Base-by-base conservation (phyloP, 2,329 filamentous ascomycete genomes). In the Cercospora zeina region DNA sequence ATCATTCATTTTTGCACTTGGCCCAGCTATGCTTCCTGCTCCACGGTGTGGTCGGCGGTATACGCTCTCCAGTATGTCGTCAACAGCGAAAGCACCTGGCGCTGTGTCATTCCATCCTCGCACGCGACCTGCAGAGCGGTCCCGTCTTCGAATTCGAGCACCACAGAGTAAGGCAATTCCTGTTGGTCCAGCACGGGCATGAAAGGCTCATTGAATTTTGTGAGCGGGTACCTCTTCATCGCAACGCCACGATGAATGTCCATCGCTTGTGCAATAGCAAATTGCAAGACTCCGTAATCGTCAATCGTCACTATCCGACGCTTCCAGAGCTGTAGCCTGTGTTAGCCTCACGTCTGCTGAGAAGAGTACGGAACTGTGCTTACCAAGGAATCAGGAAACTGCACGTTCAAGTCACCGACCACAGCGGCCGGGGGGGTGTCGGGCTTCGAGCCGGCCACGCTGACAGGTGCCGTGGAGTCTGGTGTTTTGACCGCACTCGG, bases 401-500 rank as follows among this genome's bases (percentile, higher is more conserved):
- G 95, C 10, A 97, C 90, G 71, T 99, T 97, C 66, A 99, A 88
- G 71, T 97, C 91, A 54, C 93, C 91, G 75, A 96, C 84, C 65
- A 89, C 87, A 3, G 90, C 82, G 27, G 88, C 82, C 57, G 87
- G 79, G 36, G 77, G 78, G 54, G 75, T 78, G 64, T 80, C 78
- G 8, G 63, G 54, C 27, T 74, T 63, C 39, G 65, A 53, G 11
- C 54, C 47, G 21, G 57, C 59, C 21, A 58, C 68, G 13, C 76
- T 67, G 16, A 49, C 58, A 30, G 27, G 47, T 33, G 21, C 45
- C 34, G 36, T 58, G 11, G 27, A 39, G 16, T 54, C 33, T n/a
- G 61, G 56, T 24, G 47, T 36, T n/a, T 34, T 53, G 50, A 49
- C 49, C 36, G 24, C 56, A 21, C 55, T 69, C 31, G 39, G 51